Percentiles rank a stretch among this genome's conserved stretches.
phyloP scores from a whole-genome alignment of 1,284 basidiomycete genomes.

The Papiliotrema flavescens region DNA sequence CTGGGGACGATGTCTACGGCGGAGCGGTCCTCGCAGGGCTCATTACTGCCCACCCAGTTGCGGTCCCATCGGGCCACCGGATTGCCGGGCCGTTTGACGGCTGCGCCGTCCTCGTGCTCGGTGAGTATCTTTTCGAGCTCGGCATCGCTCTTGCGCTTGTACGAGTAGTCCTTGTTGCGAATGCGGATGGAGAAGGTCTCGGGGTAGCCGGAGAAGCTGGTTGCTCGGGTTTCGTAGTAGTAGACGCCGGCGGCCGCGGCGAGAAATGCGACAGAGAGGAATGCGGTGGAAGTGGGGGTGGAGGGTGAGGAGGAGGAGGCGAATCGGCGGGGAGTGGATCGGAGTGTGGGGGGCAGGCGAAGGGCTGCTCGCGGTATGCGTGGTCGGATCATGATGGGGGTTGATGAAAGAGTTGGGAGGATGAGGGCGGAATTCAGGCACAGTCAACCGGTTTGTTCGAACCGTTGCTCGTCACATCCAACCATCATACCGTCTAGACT shows the following conservation, averaged over 20 bases:
- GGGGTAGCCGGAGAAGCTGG: not conserved
- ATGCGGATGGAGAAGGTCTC: slow-evolving; percentile 4
- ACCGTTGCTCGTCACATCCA: too few species aligned
- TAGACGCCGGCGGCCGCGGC: slow-evolving; percentile 28
- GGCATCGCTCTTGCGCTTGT: slow-evolving; percentile 25
- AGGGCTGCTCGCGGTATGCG: too few species aligned
- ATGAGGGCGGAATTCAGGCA: too few species aligned
- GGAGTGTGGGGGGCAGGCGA: too few species aligned
- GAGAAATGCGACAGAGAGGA: slow-evolving; percentile 27
- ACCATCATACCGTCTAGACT: too few species aligned
- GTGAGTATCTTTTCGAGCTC: slow-evolving; percentile 33
- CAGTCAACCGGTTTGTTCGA: too few species aligned
- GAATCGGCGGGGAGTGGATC: too few species aligned
- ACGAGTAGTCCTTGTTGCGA: slow-evolving; percentile 18
- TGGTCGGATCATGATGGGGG: too few species aligned
- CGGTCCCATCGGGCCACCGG: slow-evolving; percentile 61
- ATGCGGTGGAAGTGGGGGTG: too few species aligned
- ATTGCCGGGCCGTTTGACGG: slow-evolving; percentile 26
- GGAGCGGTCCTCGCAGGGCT: slow-evolving; percentile 84
- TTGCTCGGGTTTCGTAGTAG: slow-evolving; percentile 22
- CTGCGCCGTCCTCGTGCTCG: slow-evolving; percentile 23
- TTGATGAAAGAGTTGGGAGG: too few species aligned
- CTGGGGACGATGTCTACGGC: slow-evolving; percentile 63
- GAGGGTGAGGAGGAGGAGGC: too few species aligned
- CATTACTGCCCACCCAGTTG: slow-evolving; percentile 75